phyloP scores from a whole-genome alignment of 2,329 filamentous ascomycete species.

The Botrytis tulipae region DNA sequence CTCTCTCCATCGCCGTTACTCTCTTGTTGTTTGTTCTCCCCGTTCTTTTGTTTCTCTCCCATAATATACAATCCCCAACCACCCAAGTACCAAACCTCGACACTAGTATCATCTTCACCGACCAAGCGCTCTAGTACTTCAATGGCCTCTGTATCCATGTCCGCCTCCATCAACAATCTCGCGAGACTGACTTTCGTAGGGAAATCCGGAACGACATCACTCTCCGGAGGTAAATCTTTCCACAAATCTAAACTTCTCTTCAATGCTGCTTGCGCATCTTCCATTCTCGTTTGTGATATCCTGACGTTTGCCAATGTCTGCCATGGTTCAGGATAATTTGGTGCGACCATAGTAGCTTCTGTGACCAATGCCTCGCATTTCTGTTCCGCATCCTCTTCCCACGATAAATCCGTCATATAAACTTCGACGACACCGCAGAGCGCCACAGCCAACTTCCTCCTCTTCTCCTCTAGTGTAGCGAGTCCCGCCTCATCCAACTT shows the following conservation, averaged over 20 bases:
- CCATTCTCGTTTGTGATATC: conserved; percentile 77
- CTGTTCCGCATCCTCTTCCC: conserved; percentile 85
- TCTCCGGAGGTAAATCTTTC: conserved; percentile 72
- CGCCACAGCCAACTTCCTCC: conserved; percentile 81
- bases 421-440: conserved; percentile 93
- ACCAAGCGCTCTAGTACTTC: conserved; percentile 81
- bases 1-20: conserved; percentile 44
- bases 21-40: conserved; percentile 30
- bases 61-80: conserved; percentile 87
- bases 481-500: conserved; percentile 44
- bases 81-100: conserved; percentile 95
- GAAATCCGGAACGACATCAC: conserved; percentile 78
- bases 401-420: conserved; percentile 97
- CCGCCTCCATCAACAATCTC: conserved; percentile 84
- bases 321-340: conserved; percentile 80
- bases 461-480: conserved; percentile 63
- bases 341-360: conserved; percentile 82
- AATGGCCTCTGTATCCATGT: conserved; percentile 80
- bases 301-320: conserved; percentile 93
- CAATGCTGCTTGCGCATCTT: conserved; percentile 79
- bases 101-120: conserved; percentile 85
- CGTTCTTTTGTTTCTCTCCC: conserved; percentile 63
- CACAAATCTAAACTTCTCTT: conserved; percentile 77
- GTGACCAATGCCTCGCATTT: conserved; percentile 86
- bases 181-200: conserved; percentile 80